Base-by-base conservation (phyloP, 23 red algal species). In the Agarophyton chilense region DNA sequence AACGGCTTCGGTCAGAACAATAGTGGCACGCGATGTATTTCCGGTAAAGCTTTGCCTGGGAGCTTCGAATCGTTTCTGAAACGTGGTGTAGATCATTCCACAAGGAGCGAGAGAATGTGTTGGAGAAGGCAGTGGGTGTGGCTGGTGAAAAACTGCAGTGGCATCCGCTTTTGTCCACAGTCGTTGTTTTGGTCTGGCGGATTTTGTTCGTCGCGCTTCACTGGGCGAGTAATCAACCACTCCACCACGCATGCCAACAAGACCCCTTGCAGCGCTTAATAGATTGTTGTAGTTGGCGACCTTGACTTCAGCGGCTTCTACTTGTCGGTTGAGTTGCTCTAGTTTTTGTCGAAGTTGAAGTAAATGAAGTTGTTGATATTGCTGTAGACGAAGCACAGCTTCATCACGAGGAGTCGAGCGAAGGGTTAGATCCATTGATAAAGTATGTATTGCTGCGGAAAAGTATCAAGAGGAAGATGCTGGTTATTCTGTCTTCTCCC, bases 41-140 rank as follows among this genome's bases (percentile, higher is more conserved):
- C 72, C 81, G 16, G 54, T 75, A 71, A 94, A 87, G 55, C 81
- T 85, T 55, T 94, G 91, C 21, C 91, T 64, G 16, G 91, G 91
- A 3, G 91, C 91, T 71, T 94, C 91, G 63, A 86, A 94, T 41
- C 91, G 80, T 72, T 94, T 94, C 9, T 74, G 74, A 67, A 94
- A 94, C 51, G 62, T 43, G 16, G 79, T 78, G 72, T 94, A 94
- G 33, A 94, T 55, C 33, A 94, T 56, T 38, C 91, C 91, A 21
- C 81, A 64, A 12, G 63, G 67, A 2, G 54, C 32, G 4, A 94
- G 33, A 39, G n/a, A 49, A 10, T 61, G 61, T 3, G 32, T 52
- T 8, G 67, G 71, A 29, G n/a, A n/a, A 2, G 53, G 49, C 10
- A 63, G 29, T 40, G 67, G 19, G 36, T 79, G 29, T 10, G 43